phyloP scores from a whole-genome alignment of 257 asterid genomes.

The Capsicum baccatum region DNA sequence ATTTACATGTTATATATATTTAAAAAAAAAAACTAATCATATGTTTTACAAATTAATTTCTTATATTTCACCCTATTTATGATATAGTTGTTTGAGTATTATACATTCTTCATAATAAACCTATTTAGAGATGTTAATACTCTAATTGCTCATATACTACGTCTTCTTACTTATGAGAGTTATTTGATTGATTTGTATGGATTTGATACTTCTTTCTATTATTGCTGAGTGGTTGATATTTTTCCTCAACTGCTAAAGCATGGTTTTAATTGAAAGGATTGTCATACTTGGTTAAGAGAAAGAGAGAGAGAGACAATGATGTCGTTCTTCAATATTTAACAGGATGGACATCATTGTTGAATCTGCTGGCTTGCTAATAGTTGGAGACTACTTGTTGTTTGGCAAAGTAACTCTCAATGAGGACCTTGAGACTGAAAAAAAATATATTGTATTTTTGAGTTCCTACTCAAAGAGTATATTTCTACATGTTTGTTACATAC shows the following conservation, averaged over 20 bases:
- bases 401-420: neutral
- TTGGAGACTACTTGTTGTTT: neutral
- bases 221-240: neutral
- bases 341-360: neutral
- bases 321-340: neutral
- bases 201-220: conserved; percentile 34
- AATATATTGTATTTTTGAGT: conserved; percentile 2
- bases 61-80: no score
- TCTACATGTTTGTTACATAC: conserved; percentile 20
- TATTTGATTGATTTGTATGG: conserved; percentile 38
- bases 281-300: no score
- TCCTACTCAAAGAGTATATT: neutral
- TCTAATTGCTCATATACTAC: no score
- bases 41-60: no score
- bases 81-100: no score
- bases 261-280: conserved; percentile 12
- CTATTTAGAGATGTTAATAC: no score
- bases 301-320: neutral
- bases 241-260: neutral
- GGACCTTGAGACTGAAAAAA: neutral
- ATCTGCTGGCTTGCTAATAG: conserved; percentile 9
- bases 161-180: no score
- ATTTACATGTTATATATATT: no score
- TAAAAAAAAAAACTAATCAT: no score
- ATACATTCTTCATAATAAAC: no score